phyloP scores from a whole-genome alignment of 176 grass and related monocot species.

The Cymbopogon citratus region DNA sequence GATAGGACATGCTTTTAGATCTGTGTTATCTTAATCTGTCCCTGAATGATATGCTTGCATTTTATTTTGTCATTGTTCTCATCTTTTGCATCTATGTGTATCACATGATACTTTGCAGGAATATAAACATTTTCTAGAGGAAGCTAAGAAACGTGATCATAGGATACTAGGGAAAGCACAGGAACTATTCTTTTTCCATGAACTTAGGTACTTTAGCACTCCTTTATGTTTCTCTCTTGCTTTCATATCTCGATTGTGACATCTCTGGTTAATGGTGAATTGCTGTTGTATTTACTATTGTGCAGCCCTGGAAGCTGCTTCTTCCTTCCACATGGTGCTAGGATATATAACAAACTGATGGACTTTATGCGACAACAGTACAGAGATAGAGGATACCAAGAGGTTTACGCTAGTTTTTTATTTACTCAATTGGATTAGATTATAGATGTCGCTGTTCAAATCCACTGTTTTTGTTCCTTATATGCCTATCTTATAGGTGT shows the following conservation, averaged over 20 bases:
- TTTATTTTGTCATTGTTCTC: not conserved
- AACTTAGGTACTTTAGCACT: constrained; percentile 56
- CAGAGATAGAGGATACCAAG: constrained; percentile 85
- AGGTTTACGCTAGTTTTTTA: constrained; percentile 50
- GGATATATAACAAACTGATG: constrained; percentile 97
- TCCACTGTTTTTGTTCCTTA: constrained; percentile 17
- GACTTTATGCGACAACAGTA: constrained; percentile 79
- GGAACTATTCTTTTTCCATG: constrained; percentile 99
- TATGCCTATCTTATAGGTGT: constrained; percentile 41
- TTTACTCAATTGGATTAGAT: not conserved
- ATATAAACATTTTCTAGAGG: constrained; percentile 72
- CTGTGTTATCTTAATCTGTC: not conserved
- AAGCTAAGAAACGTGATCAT: constrained; percentile 97
- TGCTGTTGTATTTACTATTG: constrained; percentile 19
- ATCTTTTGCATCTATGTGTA: not conserved
- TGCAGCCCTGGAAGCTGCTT: constrained; percentile 91
- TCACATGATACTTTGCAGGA: constrained; percentile 49
- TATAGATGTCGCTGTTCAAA: not conserved
- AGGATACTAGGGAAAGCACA: constrained; percentile 76
- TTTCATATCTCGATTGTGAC: not conserved
- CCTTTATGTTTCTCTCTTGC: constrained; percentile 13
- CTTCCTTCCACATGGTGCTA: constrained; percentile 87
- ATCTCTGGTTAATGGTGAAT: not conserved
- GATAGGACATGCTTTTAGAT: not conserved
- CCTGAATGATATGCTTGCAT: not conserved